Conservation (phyloP, 805 yeast genomes). For the Clavispora carvajalis region DNA sequence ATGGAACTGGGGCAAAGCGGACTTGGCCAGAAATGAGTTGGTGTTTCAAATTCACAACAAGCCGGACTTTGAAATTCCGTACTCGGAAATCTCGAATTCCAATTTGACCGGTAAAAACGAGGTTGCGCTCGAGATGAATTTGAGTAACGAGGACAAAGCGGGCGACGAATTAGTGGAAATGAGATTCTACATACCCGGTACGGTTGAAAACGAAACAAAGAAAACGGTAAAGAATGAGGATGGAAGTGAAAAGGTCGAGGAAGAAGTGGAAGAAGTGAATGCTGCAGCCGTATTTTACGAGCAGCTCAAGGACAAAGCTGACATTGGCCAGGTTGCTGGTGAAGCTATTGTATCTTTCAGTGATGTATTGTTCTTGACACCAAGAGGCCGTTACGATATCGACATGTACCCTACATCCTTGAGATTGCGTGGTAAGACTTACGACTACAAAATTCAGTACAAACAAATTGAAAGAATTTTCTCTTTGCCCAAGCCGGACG, state of each 20-base stretch:
- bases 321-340: slow-evolving; percentile 90
- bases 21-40: slow-evolving; percentile 87
- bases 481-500: slow-evolving; percentile 92
- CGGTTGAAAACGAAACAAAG: slow-evolving; percentile 47
- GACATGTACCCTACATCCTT: slow-evolving; percentile 86
- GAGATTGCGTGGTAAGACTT: slow-evolving; percentile 93
- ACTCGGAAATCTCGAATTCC: slow-evolving; percentile 70
- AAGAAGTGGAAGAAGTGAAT: slow-evolving; percentile 44
- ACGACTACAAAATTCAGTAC: slow-evolving; percentile 92
- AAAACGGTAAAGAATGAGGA: slow-evolving; percentile 23
- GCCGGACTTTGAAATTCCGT: slow-evolving; percentile 91
- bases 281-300: slow-evolving; percentile 88
- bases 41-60: slow-evolving; percentile 79
- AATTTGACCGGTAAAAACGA: slow-evolving; percentile 90
- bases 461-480: slow-evolving; percentile 86
- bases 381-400: slow-evolving; percentile 97
- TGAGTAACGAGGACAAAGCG: slow-evolving; percentile 56
- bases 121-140: slow-evolving; percentile 81
- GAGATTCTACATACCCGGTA: slow-evolving; percentile 92
- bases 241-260: slow-evolving; percentile 29
- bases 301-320: slow-evolving; percentile 86
- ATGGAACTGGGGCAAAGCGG: slow-evolving; percentile 98
- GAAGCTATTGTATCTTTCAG: slow-evolving; percentile 91
- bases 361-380: slow-evolving; percentile 88
- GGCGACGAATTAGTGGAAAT: slow-evolving; percentile 97